These are phyloP conservation scores for Turritis glabra DNA, from an alignment of 345 rosid species.

Conservation along the genomic window DNA sequence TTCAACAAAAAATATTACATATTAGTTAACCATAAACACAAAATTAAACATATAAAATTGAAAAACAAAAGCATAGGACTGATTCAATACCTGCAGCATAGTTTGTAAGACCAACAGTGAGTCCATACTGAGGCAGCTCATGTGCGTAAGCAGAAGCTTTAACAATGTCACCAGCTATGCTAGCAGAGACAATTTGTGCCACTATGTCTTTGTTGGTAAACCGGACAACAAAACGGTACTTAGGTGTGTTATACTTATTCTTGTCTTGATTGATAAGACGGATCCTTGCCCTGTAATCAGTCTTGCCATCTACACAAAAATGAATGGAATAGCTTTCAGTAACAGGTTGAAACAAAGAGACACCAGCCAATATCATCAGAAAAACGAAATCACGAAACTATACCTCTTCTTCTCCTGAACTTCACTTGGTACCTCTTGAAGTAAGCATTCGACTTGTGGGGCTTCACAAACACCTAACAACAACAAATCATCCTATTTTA, in stretches of 20 bases:
- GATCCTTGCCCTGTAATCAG: constrained; percentile 69
- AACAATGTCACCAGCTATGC: constrained; percentile 60
- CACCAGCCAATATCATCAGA: not conserved
- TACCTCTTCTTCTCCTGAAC: constrained; percentile 73
- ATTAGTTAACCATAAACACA: not conserved
- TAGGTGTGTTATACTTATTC: constrained; percentile 75
- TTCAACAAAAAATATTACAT: not conserved
- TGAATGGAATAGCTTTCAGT: not conserved
- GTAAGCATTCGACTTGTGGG: constrained; percentile 58
- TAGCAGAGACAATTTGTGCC: constrained; percentile 61
- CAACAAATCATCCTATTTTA: not conserved
- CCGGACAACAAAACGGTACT: constrained; percentile 67
- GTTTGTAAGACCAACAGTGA: constrained; percentile 68
- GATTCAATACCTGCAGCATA: constrained; percentile 66
- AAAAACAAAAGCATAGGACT: not conserved
- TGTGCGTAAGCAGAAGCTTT: constrained; percentile 69
- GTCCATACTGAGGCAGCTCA: constrained; percentile 66
- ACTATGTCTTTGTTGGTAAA: constrained; percentile 63
- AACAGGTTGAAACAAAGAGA: not conserved
- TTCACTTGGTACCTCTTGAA: constrained; percentile 73
- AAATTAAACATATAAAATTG: not conserved
- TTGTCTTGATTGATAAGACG: constrained; percentile 76
- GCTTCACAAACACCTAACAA: constrained; percentile 52
- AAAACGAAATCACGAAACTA: not conserved
- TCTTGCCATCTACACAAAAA: constrained; percentile 61